A percentile compares a stretch with the other conserved stretches of the same genome.
Evolutionary conservation across 2,329 filamentous ascomycete species (phyloP).

Genomic region (Sporothrix pallida): DNA sequence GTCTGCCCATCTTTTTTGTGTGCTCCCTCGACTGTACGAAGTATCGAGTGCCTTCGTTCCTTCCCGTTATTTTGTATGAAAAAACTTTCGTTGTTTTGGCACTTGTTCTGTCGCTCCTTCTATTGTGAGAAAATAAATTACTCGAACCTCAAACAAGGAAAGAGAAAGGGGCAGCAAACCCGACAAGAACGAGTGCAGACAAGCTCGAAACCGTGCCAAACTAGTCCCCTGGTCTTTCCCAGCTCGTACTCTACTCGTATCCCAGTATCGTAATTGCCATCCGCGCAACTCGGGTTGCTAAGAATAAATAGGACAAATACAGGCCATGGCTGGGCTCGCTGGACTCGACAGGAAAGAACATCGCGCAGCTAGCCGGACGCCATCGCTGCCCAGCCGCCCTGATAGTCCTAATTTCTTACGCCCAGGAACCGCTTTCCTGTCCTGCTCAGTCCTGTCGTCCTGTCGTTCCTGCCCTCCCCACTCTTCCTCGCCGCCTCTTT

Average conservation of each 20-base stretch:
- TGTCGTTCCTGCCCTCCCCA: slow-evolving; percentile 22
- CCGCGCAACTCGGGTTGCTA: background rate
- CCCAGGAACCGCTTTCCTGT: slow-evolving; percentile 25
- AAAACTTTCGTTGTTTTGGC: background rate
- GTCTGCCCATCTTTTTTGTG: background rate
- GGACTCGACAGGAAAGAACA: background rate
- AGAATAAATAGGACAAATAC: background rate
- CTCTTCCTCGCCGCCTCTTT: slow-evolving; percentile 41
- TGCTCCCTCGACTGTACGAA: no score
- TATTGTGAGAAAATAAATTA: background rate
- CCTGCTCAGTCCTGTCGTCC: background rate
- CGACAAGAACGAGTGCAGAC: background rate
- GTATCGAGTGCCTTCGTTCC: slow-evolving; percentile 18
- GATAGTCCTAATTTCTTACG: slow-evolving; percentile 39
- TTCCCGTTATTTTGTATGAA: background rate
- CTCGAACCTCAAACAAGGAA: slow-evolving; percentile 10
- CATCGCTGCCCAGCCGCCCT: slow-evolving; percentile 29
- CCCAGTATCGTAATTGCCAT: background rate
- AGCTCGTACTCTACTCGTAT: no score
- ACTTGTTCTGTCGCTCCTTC: slow-evolving; percentile 10
- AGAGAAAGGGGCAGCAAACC: background rate
- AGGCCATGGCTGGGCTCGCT: no score
- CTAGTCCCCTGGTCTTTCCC: background rate
- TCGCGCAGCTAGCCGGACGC: slow-evolving; percentile 17
- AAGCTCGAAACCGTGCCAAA: slow-evolving; percentile 7